Conservation (phyloP, 1,284 basidiomycete species). For the Flammula alnicola region DNA sequence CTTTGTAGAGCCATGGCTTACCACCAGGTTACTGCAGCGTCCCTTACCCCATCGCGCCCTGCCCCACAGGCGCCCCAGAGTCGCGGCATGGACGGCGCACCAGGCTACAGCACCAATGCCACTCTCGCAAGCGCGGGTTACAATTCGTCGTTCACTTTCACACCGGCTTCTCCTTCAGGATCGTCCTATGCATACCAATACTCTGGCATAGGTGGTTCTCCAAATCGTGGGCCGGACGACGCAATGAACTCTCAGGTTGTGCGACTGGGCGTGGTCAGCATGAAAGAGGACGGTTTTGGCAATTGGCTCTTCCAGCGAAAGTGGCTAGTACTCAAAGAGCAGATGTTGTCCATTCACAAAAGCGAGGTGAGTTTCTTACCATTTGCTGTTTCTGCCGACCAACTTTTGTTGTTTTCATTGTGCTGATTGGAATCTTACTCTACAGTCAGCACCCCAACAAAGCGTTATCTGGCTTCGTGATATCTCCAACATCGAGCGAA, state of each 20-base stretch:
- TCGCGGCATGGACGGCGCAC: conserved; percentile 43
- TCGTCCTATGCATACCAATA: conserved; percentile 66
- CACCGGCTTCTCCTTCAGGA: conserved; percentile 54
- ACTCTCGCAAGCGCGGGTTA: conserved; percentile 57
- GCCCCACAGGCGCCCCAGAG: conserved; percentile 70
- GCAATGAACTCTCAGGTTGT: conserved; percentile 50
- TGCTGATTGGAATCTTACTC: too few species aligned
- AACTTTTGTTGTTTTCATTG: too few species aligned
- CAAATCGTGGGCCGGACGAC: conserved; percentile 58
- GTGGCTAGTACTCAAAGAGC: conserved; percentile 88
- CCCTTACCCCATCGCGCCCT: conserved; percentile 49
- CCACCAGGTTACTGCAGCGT: conserved; percentile 40
- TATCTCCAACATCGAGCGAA: conserved; percentile 87
- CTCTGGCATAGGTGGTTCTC: conserved; percentile 78
- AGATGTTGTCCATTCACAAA: conserved; percentile 86
- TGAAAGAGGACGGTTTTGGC: conserved; percentile 91
- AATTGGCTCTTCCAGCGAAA: conserved; percentile 94
- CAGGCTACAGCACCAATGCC: conserved; percentile 40
- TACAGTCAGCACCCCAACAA: conserved; percentile 66
- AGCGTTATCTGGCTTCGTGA: conserved; percentile 75
- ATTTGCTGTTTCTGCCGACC: too few species aligned
- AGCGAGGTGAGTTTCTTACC: conserved; percentile 72
- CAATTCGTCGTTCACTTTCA: conserved; percentile 56
- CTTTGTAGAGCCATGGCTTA: conserved; percentile 35
- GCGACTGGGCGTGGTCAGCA: conserved; percentile 70